Percentiles rank a stretch among this genome's conserved stretches.
Evolutionary conservation across 768 basidiomycete genomes (phyloP).

Genomic region (Rhodotorula sphaerocarpa): DNA sequence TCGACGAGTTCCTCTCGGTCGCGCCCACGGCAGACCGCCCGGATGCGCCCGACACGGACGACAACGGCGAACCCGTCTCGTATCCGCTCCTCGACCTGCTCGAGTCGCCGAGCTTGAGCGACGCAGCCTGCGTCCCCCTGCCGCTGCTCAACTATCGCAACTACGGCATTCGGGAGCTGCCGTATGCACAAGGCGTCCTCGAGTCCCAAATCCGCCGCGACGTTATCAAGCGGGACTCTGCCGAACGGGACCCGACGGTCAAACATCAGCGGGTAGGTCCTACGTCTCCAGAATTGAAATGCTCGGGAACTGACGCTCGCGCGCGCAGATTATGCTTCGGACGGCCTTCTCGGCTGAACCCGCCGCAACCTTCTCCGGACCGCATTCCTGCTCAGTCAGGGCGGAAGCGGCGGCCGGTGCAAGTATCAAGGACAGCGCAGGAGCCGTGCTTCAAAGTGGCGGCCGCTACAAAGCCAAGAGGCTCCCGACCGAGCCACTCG

Average conservation of each 20-base stretch:
- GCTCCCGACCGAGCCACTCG: conserved; percentile 26
- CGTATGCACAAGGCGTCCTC: conserved; percentile 18
- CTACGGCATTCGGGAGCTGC: conserved; percentile 20
- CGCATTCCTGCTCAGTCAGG: conserved; percentile 13
- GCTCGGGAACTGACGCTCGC: no score
- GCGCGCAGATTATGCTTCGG: conserved; percentile 21
- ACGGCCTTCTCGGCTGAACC: conserved; percentile 12
- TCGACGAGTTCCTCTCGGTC: conserved; percentile 30
- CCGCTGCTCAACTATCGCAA: conserved; percentile 30
- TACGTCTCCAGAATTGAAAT: no score
- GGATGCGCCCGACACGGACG: neutral
- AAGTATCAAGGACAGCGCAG: conserved; percentile 14
- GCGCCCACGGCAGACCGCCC: neutral
- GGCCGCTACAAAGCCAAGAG: conserved; percentile 9
- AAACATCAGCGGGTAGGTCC: conserved; percentile 8
- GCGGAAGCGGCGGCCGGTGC: neutral
- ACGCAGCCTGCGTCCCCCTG: conserved; percentile 23
- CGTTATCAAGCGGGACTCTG: conserved; percentile 9
- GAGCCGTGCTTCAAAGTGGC: conserved; percentile 6
- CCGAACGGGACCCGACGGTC: no score
- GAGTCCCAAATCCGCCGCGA: conserved; percentile 20
- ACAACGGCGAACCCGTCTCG: neutral
- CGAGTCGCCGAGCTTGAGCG: neutral
- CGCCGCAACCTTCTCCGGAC: conserved; percentile 19
- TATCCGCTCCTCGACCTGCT: conserved; percentile 33